Evolutionary conservation across 495 filamentous ascomycete species (phyloP).

Genomic region (Aspergillus panamensis): DNA sequence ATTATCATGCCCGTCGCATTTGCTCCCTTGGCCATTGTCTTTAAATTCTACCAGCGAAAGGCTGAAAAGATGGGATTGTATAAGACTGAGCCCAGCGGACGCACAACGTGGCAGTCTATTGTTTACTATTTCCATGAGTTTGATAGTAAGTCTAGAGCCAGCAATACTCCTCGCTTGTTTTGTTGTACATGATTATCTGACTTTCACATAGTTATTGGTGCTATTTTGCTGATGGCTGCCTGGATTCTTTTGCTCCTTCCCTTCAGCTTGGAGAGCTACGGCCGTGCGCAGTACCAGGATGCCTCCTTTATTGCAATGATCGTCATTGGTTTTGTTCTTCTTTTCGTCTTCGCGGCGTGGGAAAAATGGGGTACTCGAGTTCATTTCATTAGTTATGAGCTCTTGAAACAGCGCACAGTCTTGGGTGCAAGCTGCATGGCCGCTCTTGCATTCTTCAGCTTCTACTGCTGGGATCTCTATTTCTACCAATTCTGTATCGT

Average conservation of each 20-base stretch:
- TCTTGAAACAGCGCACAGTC: constrained; percentile 62
- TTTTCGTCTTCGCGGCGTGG: constrained; percentile 57
- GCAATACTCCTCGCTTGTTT: neutral
- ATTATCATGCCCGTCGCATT: constrained; percentile 57
- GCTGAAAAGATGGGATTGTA: constrained; percentile 47
- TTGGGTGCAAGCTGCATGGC: constrained; percentile 58
- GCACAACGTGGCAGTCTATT: constrained; percentile 46
- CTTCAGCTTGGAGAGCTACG: constrained; percentile 50
- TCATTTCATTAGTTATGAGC: constrained; percentile 57
- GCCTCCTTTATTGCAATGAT: constrained; percentile 55
- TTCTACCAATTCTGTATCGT: constrained; percentile 68
- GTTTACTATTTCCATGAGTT: constrained; percentile 58
- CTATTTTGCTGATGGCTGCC: constrained; percentile 54
- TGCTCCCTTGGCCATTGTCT: constrained; percentile 50
- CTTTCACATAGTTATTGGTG: constrained; percentile 44
- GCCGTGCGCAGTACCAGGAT: constrained; percentile 45
- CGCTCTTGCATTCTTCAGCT: constrained; percentile 55
- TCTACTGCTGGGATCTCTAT: constrained; percentile 65
- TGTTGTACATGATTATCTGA: constrained; percentile 4
- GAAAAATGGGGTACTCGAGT: constrained; percentile 54
- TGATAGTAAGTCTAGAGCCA: constrained; percentile 42
- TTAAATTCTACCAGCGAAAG: constrained; percentile 56
- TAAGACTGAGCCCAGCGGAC: constrained; percentile 37
- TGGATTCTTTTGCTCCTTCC: constrained; percentile 62
- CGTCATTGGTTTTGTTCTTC: constrained; percentile 52